Evolutionary conservation across 2,329 filamentous ascomycete genomes (phyloP).

Genomic region (Plenodomus tracheiphilus): DNA sequence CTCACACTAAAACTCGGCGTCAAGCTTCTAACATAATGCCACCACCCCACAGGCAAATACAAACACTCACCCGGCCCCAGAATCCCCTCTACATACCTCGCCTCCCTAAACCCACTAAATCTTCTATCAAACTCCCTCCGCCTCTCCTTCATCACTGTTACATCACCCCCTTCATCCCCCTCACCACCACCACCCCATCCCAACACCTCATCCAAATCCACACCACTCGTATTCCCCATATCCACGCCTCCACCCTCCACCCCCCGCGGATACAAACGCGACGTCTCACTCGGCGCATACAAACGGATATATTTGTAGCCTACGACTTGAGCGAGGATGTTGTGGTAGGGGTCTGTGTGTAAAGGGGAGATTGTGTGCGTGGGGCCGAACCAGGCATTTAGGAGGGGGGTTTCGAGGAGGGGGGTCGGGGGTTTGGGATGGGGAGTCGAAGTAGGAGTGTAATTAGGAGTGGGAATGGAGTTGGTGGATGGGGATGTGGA

Average conservation of each 20-base stretch:
- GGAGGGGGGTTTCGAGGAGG: slow-evolving; percentile 61
- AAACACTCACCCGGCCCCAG: slow-evolving; percentile 80
- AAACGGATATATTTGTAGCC: slow-evolving; percentile 90
- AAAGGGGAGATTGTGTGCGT: slow-evolving; percentile 85
- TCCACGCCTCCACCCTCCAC: slow-evolving; percentile 70
- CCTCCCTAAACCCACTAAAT: slow-evolving; percentile 60
- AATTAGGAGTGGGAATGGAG: slow-evolving; percentile 47
- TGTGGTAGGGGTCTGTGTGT: slow-evolving; percentile 93
- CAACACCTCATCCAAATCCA: slow-evolving; percentile 75
- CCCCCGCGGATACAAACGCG: slow-evolving; percentile 63
- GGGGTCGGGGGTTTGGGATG: slow-evolving; percentile 55
- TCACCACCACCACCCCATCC: slow-evolving; percentile 44
- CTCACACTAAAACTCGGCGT: slow-evolving; percentile 91
- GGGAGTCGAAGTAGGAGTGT: slow-evolving; percentile 14
- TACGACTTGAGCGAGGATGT: slow-evolving; percentile 85
- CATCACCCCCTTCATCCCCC: slow-evolving; percentile 4
- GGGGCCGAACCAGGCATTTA: slow-evolving; percentile 95
- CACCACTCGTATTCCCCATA: slow-evolving; percentile 85
- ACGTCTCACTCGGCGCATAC: slow-evolving; percentile 69
- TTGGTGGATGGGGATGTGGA: slow-evolving; percentile 24
- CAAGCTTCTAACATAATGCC: slow-evolving; percentile 91
- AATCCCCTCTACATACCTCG: slow-evolving; percentile 75
- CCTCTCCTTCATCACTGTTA: not conserved
- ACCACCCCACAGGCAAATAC: slow-evolving; percentile 94
- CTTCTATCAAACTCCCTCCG: slow-evolving; percentile 24